Conservation (phyloP, 2,329 filamentous ascomycete genomes). For the Westerdykella sp. region DNA sequence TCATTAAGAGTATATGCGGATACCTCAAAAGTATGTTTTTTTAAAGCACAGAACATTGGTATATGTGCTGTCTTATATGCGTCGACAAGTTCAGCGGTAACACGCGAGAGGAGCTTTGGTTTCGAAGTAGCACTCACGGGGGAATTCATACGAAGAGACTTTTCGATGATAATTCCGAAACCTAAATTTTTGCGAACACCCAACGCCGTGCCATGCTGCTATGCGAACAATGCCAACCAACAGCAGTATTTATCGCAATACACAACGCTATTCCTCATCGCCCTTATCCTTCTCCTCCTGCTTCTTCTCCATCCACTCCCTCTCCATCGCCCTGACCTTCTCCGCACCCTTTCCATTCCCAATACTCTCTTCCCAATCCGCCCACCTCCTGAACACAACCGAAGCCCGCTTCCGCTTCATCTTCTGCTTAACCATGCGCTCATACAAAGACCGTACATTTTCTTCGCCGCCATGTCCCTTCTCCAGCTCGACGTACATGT, state of each 20-base stretch:
- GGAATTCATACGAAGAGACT: too few species aligned
- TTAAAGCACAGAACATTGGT: too few species aligned
- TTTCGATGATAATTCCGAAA: too few species aligned
- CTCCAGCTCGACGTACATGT: slow-evolving; percentile 83
- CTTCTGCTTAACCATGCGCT: slow-evolving; percentile 59
- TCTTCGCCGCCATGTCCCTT: slow-evolving; percentile 52
- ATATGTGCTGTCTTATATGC: too few species aligned
- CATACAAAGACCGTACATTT: slow-evolving; percentile 69
- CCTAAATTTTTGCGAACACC: too few species aligned
- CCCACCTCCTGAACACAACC: slow-evolving; percentile 89
- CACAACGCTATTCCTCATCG: slow-evolving; percentile 1
- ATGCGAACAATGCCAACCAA: too few species aligned
- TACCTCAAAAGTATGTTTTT: too few species aligned
- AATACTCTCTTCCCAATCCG: slow-evolving; percentile 70
- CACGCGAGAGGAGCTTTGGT: too few species aligned
- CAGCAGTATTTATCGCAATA: neutral
- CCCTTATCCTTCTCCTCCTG: slow-evolving; percentile 6
- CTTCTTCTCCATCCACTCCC: slow-evolving; percentile 58
- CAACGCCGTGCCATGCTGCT: too few species aligned
- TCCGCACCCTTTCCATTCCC: slow-evolving; percentile 66
- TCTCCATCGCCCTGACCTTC: slow-evolving; percentile 63
- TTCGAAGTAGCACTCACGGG: too few species aligned
- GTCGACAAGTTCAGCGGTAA: too few species aligned
- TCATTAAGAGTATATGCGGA: too few species aligned
- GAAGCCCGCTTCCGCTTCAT: slow-evolving; percentile 78